These are phyloP conservation scores for Pythium diclinum DNA, from an alignment of 352 stramenopile species.

Conservation along the genomic window DNA sequence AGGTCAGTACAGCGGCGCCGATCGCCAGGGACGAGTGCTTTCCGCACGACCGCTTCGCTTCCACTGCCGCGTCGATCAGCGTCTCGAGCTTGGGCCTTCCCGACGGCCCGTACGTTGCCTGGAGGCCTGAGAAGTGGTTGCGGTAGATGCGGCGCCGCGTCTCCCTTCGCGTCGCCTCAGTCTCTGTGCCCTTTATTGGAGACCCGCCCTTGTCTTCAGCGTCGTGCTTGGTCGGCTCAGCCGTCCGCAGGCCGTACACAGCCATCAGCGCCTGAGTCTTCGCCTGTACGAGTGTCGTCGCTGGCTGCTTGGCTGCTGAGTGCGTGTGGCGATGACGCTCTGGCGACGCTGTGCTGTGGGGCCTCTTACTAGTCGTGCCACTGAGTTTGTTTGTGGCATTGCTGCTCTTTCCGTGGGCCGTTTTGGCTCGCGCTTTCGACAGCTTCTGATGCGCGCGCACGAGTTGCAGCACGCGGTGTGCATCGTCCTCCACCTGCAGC, in stretches of 20 bases:
- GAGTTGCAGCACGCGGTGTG: slow-evolving; percentile 53
- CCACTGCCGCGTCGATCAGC: slow-evolving; percentile 47
- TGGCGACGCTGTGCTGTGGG: neutral
- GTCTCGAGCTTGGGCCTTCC: slow-evolving; percentile 44
- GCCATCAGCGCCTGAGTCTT: slow-evolving; percentile 25
- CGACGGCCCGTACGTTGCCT: slow-evolving; percentile 29
- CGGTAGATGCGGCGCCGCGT: slow-evolving; percentile 43
- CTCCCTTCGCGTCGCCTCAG: slow-evolving; percentile 24
- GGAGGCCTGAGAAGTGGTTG: slow-evolving; percentile 42
- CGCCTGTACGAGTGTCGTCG: slow-evolving; percentile 11
- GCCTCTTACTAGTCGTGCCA: neutral
- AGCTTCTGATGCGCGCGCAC: slow-evolving; percentile 18
- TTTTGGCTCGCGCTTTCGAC: neutral
- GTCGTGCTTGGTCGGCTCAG: neutral
- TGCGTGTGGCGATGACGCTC: slow-evolving; percentile 14
- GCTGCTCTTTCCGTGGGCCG: neutral
- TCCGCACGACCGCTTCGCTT: slow-evolving; percentile 28
- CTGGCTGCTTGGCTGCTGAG: neutral
- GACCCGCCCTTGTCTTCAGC: neutral
- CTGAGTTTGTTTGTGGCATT: neutral
- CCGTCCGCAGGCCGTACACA: slow-evolving; percentile 19
- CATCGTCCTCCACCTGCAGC: slow-evolving; percentile 48
- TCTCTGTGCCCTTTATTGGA: neutral
- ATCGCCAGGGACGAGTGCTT: slow-evolving; percentile 36
- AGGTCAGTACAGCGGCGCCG: slow-evolving; percentile 55